Conservation (phyloP, 2,329 filamentous ascomycete genomes). For the Hymenoscyphus linearis region DNA sequence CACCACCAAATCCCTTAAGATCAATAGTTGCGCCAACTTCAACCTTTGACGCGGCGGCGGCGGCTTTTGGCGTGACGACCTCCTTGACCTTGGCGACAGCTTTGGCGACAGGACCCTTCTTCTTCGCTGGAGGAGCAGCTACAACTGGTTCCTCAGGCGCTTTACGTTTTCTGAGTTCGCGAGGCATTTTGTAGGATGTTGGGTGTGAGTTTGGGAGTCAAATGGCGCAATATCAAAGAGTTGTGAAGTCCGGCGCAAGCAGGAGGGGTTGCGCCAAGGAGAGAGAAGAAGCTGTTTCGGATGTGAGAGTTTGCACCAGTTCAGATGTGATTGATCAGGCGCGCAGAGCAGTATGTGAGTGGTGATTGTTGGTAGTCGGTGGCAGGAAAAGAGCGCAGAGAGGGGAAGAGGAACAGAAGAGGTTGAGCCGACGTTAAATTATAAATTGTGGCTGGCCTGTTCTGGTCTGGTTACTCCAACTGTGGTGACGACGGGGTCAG, state of each 20-base stretch:
- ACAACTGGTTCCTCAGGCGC: constrained; percentile 39
- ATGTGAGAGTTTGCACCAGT: neutral
- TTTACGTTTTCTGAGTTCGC: constrained; percentile 58
- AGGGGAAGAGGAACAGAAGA: neutral
- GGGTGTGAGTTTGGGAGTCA: constrained; percentile 6
- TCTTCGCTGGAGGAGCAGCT: constrained; percentile 42
- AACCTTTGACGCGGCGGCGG: constrained; percentile 30
- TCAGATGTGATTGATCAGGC: neutral
- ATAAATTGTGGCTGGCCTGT: constrained; percentile 24
- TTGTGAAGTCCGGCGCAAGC: constrained; percentile 21
- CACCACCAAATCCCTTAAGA: constrained; percentile 58
- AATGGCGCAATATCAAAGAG: constrained; percentile 13
- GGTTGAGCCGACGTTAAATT: constrained; percentile 25
- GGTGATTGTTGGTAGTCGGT: neutral
- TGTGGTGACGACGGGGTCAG: constrained; percentile 12
- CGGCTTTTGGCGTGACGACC: constrained; percentile 24
- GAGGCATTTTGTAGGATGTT: constrained; percentile 43
- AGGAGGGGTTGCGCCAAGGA: constrained; percentile 1
- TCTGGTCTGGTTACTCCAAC: constrained; percentile 23
- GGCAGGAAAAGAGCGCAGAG: constrained; percentile 1
- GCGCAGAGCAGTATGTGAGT: neutral
- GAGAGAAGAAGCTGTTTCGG: neutral
- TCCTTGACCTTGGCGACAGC: constrained; percentile 36
- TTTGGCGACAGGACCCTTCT: constrained; percentile 38
- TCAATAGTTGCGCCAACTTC: constrained; percentile 51